Percentiles rank a stretch among this genome's conserved stretches.
Evolutionary conservation across 768 basidiomycete species (phyloP).

Genomic region (Clavulina sp.): DNA sequence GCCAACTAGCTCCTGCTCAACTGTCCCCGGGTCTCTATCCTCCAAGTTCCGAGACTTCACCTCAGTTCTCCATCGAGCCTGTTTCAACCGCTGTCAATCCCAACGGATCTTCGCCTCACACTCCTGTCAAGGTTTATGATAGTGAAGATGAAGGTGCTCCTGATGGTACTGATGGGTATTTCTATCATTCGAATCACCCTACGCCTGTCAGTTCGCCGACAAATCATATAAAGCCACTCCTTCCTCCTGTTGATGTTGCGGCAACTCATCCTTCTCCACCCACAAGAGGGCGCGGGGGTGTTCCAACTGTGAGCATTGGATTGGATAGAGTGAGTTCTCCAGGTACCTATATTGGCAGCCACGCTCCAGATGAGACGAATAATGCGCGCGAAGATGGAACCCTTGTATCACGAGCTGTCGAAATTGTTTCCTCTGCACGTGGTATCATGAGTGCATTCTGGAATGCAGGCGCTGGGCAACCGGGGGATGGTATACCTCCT

Average conservation of each 20-base stretch:
- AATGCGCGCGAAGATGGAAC: slow-evolving; percentile 25
- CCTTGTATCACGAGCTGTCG: slow-evolving; percentile 47
- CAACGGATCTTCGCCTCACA: no score
- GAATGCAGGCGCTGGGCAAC: slow-evolving; percentile 13
- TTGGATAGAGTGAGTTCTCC: not conserved
- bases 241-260: not conserved
- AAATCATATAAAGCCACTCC: not conserved
- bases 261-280: not conserved
- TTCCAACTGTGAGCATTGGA: not conserved
- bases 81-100: no score
- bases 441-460: slow-evolving; percentile 54
- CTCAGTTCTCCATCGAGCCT: no score
- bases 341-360: not conserved
- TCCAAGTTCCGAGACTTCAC: no score
- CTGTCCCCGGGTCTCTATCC: no score
- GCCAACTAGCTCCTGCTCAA: no score
- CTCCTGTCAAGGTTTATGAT: no score
- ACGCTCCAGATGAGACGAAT: slow-evolving; percentile 4
- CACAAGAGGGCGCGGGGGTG: not conserved
- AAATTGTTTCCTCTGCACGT: slow-evolving; percentile 64
- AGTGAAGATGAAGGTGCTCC: not conserved
- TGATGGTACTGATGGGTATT: not conserved
- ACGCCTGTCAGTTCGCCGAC: not conserved
- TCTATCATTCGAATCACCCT: not conserved
- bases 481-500: no score